Evolutionary conservation across 2,329 filamentous ascomycete genomes (phyloP).

Genomic region (Massarina eburnea): DNA sequence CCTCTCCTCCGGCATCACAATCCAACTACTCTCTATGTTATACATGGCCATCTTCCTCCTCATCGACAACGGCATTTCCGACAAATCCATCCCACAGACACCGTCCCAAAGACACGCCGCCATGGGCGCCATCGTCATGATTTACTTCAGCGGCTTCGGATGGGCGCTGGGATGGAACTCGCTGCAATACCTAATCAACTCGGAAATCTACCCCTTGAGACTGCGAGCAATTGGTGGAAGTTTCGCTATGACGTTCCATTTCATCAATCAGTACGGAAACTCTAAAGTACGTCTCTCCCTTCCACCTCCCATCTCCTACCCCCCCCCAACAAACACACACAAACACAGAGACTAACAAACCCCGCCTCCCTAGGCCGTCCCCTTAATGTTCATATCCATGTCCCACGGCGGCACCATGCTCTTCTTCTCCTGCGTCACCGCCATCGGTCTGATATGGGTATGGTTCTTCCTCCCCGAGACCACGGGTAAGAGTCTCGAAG

Average conservation of each 20-base stretch:
- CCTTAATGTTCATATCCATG: slow-evolving; percentile 69
- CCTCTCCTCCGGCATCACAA: slow-evolving; percentile 50
- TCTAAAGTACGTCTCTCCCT: slow-evolving; percentile 51
- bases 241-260: slow-evolving; percentile 76
- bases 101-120: slow-evolving; percentile 57
- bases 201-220: slow-evolving; percentile 74
- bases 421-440: slow-evolving; percentile 70
- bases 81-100: slow-evolving; percentile 53
- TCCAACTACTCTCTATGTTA: slow-evolving; percentile 55
- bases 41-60: slow-evolving; percentile 59
- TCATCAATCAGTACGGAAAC: slow-evolving; percentile 78
- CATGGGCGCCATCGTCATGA: slow-evolving; percentile 68
- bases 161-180: slow-evolving; percentile 63
- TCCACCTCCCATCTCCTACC: background rate
- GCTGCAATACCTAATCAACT: slow-evolving; percentile 77
- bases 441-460: slow-evolving; percentile 69
- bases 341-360: slow-evolving; percentile 1
- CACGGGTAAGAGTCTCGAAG: slow-evolving; percentile 63
- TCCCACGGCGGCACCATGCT: slow-evolving; percentile 70
- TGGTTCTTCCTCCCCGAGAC: slow-evolving; percentile 75
- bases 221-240: slow-evolving; percentile 71
- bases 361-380: slow-evolving; percentile 52
- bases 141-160: slow-evolving; percentile 53
- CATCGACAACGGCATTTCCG: slow-evolving; percentile 60
- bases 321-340: background rate